A percentile compares a stretch with the other conserved stretches of the same genome.
Conservation (phyloP, 352 stramenopile species). For the Pythium aristosporum region DNA sequence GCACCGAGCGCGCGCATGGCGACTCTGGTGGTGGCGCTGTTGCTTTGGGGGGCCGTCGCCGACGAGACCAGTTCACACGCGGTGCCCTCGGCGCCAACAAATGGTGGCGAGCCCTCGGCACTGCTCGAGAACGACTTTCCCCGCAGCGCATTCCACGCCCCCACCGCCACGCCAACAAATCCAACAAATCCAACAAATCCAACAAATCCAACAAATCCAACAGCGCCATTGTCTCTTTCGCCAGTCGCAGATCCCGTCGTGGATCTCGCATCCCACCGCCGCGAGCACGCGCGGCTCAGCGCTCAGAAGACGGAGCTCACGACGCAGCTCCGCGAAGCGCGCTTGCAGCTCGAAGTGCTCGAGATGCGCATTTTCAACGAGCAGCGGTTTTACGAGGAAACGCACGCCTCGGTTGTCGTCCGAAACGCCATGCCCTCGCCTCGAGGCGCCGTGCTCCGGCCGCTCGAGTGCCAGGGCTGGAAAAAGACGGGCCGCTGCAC, state of each 20-base stretch:
- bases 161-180: not conserved
- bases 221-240: not conserved
- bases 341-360: not conserved
- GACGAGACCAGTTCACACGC: not conserved
- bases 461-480: slow-evolving; percentile 17
- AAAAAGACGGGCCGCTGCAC: slow-evolving; percentile 22
- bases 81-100: not conserved
- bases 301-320: not conserved
- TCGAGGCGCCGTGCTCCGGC: not conserved
- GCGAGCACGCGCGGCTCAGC: slow-evolving; percentile 11
- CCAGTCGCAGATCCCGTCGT: not conserved
- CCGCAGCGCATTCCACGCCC: not conserved
- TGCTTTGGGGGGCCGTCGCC: not conserved
- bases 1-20: too few species aligned
- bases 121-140: not conserved
- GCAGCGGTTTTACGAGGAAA: slow-evolving; percentile 6
- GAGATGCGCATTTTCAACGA: slow-evolving; percentile 7
- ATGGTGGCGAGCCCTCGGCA: not conserved
- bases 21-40: not conserved
- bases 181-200: not conserved
- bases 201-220: not conserved
- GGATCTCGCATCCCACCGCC: slow-evolving; percentile 3
- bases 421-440: slow-evolving; percentile 15
- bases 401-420: not conserved
- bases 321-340: not conserved